Base-by-base conservation (phyloP, 257 asterid species). In the Scutellaria baicalensis region DNA sequence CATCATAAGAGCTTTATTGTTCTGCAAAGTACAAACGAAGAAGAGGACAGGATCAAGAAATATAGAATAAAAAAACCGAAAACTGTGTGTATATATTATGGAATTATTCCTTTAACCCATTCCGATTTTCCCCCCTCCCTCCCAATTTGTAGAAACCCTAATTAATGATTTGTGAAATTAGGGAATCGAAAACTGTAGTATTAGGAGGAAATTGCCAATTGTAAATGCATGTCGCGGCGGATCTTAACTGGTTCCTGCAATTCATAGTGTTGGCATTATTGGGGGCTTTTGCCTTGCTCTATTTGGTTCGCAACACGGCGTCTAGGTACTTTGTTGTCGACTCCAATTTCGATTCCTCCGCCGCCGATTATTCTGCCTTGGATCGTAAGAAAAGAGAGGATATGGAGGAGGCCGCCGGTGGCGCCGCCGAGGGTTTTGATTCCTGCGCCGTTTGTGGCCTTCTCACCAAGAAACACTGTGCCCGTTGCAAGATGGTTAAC, bases 191-290 rank as follows among this genome's bases (percentile, higher is more conserved):
- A 17, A 43, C 14, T 61, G 8, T 18, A 18, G 8, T 50, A 27
- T 23, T 8, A 20, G 33, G 61, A 45, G 75, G 70, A 44, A 60
- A 56, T 58, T 52, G 48, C 56, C 57, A 44, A 40, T 75, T 78
- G 82, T 85, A 85, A 82, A 86, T 88, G 96, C 96, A 84, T 86
- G 95, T 82, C 70, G 87, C 85, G 78, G 89, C 84, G 91, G 96
- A 92, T 87, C 93, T 88, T 77, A 84, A 86, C 83, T 85, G 92
- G 85, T 79, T 88, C 73, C 73, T 81, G 82, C 93, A 83, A 81
- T 80, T 83, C 78, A 60, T 89, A 47, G 82, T 78, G 59, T 55
- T 88, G 59, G 79, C 78, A 38, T 68, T 87, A 1, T 51, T 82
- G 45, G 75, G 82, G 69, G 81, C 68, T 50, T 54, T 83, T 13